Conservation (phyloP, 1,139 yeast genomes). For the Yamadazyma songkhlaensis region DNA sequence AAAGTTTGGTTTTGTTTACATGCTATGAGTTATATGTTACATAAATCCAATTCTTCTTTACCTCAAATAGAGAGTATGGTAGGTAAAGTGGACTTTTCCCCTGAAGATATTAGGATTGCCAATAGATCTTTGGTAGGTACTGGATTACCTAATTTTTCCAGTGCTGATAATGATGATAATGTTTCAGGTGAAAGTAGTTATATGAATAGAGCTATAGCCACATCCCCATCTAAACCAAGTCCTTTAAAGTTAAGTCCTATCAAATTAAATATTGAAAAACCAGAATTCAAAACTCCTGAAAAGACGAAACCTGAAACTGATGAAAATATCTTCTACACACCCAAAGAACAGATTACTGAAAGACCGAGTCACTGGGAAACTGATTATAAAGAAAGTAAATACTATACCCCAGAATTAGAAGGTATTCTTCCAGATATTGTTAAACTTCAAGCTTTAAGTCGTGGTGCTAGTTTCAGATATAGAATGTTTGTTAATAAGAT, state of each 20-base stretch:
- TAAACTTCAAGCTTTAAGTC: conserved; percentile 57
- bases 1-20: conserved; percentile 93
- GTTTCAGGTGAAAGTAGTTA: conserved; percentile 19
- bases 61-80: conserved; percentile 66
- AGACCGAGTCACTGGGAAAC: conserved; percentile 7
- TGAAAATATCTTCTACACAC: conserved; percentile 10
- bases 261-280: not conserved
- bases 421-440: conserved; percentile 24
- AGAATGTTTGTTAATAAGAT: conserved; percentile 58
- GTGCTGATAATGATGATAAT: conserved; percentile 32
- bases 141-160: conserved; percentile 62
- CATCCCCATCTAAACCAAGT: conserved; percentile 10
- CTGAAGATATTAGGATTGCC: conserved; percentile 66
- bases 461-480: conserved; percentile 67
- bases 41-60: conserved; percentile 48
- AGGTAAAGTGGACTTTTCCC: conserved; percentile 59
- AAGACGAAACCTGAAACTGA: not conserved
- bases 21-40: conserved; percentile 73
- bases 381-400: conserved; percentile 11
- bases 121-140: conserved; percentile 63
- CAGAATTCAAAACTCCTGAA: conserved; percentile 3
- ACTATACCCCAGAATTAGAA: conserved; percentile 26
- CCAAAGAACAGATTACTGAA: conserved; percentile 7
- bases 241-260: not conserved
- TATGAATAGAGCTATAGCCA: conserved; percentile 21